phyloP scores from a whole-genome alignment of 352 stramenopile species.

The Globisporangium ultimum region DNA sequence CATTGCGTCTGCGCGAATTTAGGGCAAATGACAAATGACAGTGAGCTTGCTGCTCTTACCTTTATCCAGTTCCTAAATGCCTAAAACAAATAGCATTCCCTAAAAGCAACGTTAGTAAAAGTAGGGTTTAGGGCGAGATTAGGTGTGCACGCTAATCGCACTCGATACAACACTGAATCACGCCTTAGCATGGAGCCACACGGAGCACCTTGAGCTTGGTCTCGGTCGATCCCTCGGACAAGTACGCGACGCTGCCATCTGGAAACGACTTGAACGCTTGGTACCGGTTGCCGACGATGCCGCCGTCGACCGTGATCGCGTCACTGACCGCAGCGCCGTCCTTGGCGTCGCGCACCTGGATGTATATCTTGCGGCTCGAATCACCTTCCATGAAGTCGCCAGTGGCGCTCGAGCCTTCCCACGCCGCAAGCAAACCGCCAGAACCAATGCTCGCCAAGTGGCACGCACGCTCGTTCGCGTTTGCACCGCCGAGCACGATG shows the following conservation, averaged over 20 bases:
- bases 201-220: slow-evolving; percentile 49
- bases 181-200: slow-evolving; percentile 36
- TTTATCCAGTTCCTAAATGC: too few species aligned
- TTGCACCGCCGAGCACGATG: slow-evolving; percentile 41
- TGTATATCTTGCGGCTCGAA: slow-evolving; percentile 36
- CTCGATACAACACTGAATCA: too few species aligned
- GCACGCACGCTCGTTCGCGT: slow-evolving; percentile 48
- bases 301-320: slow-evolving; percentile 35
- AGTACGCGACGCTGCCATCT: slow-evolving; percentile 49
- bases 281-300: slow-evolving; percentile 57
- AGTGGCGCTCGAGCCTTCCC: slow-evolving; percentile 37
- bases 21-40: too few species aligned
- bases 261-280: slow-evolving; percentile 50
- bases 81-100: too few species aligned
- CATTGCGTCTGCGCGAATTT: too few species aligned
- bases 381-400: slow-evolving; percentile 27
- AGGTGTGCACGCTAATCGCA: too few species aligned
- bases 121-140: too few species aligned
- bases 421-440: slow-evolving; percentile 40
- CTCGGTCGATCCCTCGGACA: slow-evolving; percentile 35
- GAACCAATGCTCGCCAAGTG: slow-evolving; percentile 39
- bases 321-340: slow-evolving; percentile 40
- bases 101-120: too few species aligned
- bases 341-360: slow-evolving; percentile 42
- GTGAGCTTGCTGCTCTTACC: too few species aligned